phyloP scores from a whole-genome alignment of 2,329 filamentous ascomycete genomes.

The Colletotrichum costaricense region DNA sequence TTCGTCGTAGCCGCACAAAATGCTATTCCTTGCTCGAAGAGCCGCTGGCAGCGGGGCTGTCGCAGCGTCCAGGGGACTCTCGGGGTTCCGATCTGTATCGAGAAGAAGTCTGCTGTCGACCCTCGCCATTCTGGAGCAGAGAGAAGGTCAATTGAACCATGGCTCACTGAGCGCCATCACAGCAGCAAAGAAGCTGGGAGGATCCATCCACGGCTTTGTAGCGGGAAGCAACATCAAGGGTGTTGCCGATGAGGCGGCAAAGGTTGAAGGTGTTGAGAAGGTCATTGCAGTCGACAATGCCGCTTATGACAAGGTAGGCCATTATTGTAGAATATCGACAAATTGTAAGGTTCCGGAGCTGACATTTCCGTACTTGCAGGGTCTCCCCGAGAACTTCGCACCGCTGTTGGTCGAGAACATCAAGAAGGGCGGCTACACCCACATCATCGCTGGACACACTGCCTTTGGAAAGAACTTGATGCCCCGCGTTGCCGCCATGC shows the following conservation, averaged over 20 bases:
- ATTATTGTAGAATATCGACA: not conserved
- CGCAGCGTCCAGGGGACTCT: conserved; percentile 39
- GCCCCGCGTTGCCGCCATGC: conserved; percentile 88
- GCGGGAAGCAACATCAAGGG: conserved; percentile 82
- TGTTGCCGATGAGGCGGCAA: conserved; percentile 85
- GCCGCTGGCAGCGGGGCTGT: conserved; percentile 36
- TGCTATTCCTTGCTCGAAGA: conserved; percentile 44
- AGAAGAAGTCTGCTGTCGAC: conserved; percentile 76
- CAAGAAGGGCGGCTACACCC: conserved; percentile 93
- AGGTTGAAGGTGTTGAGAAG: conserved; percentile 91
- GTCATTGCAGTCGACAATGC: conserved; percentile 88
- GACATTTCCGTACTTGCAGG: conserved; percentile 57
- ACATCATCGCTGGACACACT: conserved; percentile 90
- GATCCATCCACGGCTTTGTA: conserved; percentile 86
- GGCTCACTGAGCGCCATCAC: conserved; percentile 87
- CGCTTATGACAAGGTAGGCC: conserved; percentile 88
- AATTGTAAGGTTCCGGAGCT: not conserved
- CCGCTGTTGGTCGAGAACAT: conserved; percentile 95
- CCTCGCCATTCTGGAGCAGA: conserved; percentile 91
- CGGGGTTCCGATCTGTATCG: conserved; percentile 39
- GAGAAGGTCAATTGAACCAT: conserved; percentile 85
- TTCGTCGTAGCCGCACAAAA: conserved; percentile 35
- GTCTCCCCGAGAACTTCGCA: conserved; percentile 94
- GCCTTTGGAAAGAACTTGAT: conserved; percentile 97
- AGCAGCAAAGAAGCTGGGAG: conserved; percentile 88